Percentiles rank a stretch among this genome's conserved stretches.
These are phyloP conservation scores for Sclerotinia glacialis DNA, from an alignment of 2,329 filamentous ascomycete species.

Conservation along the genomic window DNA sequence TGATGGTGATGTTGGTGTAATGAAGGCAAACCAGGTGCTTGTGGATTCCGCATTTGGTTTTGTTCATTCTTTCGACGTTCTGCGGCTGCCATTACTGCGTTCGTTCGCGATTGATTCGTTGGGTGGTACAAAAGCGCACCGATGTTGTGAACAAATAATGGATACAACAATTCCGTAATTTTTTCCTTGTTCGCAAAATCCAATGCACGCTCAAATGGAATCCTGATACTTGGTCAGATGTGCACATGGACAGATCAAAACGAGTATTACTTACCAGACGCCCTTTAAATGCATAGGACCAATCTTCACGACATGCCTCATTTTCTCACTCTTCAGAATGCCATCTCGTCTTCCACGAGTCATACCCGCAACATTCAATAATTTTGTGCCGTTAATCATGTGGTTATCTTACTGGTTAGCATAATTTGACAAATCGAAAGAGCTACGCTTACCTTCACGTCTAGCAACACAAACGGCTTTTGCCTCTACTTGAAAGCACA, in stretches of 20 bases:
- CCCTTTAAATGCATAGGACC: conserved; percentile 99
- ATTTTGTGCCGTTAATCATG: conserved; percentile 98
- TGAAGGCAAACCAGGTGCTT: conserved; percentile 60
- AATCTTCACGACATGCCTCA: conserved; percentile 96
- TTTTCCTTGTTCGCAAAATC: conserved; percentile 99
- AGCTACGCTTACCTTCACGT: conserved; percentile 75
- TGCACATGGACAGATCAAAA: not conserved
- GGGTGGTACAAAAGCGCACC: conserved; percentile 91
- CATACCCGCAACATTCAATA: conserved; percentile 97
- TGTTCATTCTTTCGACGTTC: conserved; percentile 73
- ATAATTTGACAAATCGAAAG: conserved; percentile 3
- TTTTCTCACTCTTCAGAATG: conserved; percentile 96
- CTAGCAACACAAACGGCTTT: conserved; percentile 93
- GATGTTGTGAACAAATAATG: conserved; percentile 96
- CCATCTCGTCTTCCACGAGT: conserved; percentile 92
- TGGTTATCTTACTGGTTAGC: conserved; percentile 69
- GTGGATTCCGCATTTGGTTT: conserved; percentile 57
- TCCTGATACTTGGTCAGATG: conserved; percentile 56
- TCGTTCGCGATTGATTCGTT: conserved; percentile 77
- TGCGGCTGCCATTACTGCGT: conserved; percentile 81
- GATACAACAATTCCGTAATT: conserved; percentile 92
- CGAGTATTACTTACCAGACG: conserved; percentile 69
- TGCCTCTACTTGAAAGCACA: conserved; percentile 97
- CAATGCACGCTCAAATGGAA: conserved; percentile 93
- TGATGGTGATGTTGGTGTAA: conserved; percentile 65